These are phyloP conservation scores for Globisporangium viniferum DNA, from an alignment of 352 stramenopile genomes.

Conservation along the genomic window DNA sequence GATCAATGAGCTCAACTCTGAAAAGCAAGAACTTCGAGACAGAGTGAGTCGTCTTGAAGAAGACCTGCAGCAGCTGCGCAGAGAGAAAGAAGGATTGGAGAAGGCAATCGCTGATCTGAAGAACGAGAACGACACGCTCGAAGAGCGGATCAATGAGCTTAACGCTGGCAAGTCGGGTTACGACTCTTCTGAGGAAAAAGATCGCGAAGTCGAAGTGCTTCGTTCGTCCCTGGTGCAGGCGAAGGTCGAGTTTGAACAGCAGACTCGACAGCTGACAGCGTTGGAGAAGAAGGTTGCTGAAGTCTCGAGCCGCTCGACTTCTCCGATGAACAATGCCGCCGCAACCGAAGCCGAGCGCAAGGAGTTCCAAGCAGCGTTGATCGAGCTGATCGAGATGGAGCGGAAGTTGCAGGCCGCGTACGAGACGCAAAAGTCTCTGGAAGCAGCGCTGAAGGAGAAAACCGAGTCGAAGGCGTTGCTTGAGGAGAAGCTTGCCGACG, in stretches of 20 bases:
- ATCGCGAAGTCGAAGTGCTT: constrained; percentile 51
- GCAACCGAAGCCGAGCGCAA: constrained; percentile 50
- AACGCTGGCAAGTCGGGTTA: constrained; percentile 34
- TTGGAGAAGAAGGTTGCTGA: constrained; percentile 58
- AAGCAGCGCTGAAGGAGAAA: constrained; percentile 49
- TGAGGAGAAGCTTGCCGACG: constrained; percentile 40
- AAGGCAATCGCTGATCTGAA: constrained; percentile 43
- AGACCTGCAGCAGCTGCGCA: constrained; percentile 29
- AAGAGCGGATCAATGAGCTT: constrained; percentile 53
- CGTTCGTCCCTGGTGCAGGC: constrained; percentile 59
- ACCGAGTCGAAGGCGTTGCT: constrained; percentile 42
- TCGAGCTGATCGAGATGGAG: constrained; percentile 69
- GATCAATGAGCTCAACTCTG: constrained; percentile 15
- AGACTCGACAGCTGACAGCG: constrained; percentile 51
- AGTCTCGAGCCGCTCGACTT: constrained; percentile 32
- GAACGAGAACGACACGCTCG: constrained; percentile 55
- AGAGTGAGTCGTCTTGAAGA: constrained; percentile 17
- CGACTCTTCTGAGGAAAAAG: constrained; percentile 40
- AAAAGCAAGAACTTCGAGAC: constrained; percentile 19
- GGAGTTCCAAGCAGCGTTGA: constrained; percentile 56
- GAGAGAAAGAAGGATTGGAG: constrained; percentile 40
- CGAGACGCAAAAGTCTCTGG: constrained; percentile 50
- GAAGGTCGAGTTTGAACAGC: constrained; percentile 48
- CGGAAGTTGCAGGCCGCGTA: constrained; percentile 61
- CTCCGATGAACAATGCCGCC: constrained; percentile 20